Evolutionary conservation across 345 rosid genomes (phyloP).

Genomic region (Salix caprea): DNA sequence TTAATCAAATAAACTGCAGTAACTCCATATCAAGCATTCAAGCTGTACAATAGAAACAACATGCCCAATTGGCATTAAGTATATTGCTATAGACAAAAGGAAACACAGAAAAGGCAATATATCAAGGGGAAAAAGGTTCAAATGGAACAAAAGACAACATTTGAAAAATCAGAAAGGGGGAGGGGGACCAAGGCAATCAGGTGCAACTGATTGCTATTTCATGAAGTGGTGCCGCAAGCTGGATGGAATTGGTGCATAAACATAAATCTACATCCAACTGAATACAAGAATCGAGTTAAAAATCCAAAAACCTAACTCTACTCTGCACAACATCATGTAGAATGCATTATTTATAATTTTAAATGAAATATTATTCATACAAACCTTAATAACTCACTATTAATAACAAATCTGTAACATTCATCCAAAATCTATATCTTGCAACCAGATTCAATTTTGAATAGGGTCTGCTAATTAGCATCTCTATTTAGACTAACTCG

Average conservation of each 20-base stretch:
- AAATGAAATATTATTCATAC: neutral
- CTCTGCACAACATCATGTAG: neutral
- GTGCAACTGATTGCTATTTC: neutral
- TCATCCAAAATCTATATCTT: neutral
- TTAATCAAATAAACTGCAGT: conserved; percentile 7
- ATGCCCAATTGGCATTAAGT: conserved; percentile 4
- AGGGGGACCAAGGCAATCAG: neutral
- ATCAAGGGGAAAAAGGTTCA: neutral
- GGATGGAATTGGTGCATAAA: neutral
- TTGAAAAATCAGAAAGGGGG: neutral
- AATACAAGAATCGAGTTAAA: neutral
- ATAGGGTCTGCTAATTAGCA: neutral
- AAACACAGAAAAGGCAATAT: neutral
- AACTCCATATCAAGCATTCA: conserved; percentile 5
- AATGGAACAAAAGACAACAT: neutral
- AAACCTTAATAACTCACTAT: neutral
- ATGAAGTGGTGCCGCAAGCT: neutral
- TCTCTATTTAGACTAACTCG: neutral
- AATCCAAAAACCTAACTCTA: neutral
- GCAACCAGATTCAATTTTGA: neutral
- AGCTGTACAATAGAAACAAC: neutral
- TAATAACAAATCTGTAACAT: neutral
- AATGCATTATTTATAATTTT: neutral
- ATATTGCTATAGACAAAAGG: neutral
- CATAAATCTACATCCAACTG: neutral